Evolutionary conservation across 2,329 filamentous ascomycete species (phyloP).

Genomic region (Fusarium burgessii): DNA sequence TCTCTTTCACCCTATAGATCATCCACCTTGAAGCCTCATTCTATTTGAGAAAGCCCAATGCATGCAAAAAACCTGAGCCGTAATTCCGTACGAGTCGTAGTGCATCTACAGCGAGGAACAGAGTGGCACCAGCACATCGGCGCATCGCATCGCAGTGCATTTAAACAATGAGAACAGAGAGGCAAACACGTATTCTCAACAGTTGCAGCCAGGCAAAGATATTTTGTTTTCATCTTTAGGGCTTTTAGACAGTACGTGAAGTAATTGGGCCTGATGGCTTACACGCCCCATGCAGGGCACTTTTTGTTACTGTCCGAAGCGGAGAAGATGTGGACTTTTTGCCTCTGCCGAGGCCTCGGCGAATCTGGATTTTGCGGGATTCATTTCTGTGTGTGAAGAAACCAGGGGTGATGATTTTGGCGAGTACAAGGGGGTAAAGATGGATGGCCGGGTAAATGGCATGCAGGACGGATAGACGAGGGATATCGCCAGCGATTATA

Average conservation of each 20-base stretch:
- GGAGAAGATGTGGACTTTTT: constrained; percentile 27
- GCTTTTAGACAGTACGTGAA: constrained; percentile 25
- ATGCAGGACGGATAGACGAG: neutral
- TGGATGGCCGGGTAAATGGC: neutral
- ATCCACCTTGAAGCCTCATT: constrained; percentile 8
- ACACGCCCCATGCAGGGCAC: constrained; percentile 19
- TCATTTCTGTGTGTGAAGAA: constrained; percentile 13
- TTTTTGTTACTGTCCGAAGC: constrained; percentile 7
- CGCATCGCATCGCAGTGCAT: constrained; percentile 2
- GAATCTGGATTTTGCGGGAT: constrained; percentile 17
- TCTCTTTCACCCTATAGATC: constrained; percentile 7
- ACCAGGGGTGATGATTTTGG: constrained; percentile 5
- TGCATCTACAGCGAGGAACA: constrained; percentile 26
- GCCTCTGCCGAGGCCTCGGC: constrained; percentile 9
- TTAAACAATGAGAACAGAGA: neutral
- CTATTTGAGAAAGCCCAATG: neutral
- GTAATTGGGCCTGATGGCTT: constrained; percentile 18
- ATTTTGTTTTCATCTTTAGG: neutral
- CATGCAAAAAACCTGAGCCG: constrained; percentile 1
- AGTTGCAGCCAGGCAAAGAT: constrained; percentile 5
- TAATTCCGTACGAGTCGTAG: constrained; percentile 17
- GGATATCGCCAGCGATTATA: constrained; percentile 3
- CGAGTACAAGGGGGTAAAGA: neutral
- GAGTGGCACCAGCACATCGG: constrained; percentile 32
- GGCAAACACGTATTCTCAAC: constrained; percentile 38